Evolutionary conservation across 352 stramenopile species (phyloP), one percentile per base, ranked within the genome.

Genomic region (Phytophthora uliginosa): DNA sequence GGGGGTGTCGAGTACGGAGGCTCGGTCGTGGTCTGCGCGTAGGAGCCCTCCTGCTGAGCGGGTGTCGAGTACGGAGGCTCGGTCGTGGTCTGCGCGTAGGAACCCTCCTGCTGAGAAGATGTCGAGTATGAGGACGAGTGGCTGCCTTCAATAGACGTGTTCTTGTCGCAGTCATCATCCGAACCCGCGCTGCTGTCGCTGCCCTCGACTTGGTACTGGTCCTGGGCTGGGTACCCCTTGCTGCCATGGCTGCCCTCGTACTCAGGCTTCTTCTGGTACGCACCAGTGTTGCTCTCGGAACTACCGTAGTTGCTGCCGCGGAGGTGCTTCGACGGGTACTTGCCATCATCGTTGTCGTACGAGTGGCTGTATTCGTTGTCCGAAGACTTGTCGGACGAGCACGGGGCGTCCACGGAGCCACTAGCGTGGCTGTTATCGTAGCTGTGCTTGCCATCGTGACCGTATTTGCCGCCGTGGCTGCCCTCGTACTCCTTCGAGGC

Each of bases 301-400:
- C 24, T 31, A 22, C 33, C 26, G 59, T 73, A 73, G 52, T 33
- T 63, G 47, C 66, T 77, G 38, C 70, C 70, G 1, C 70, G 70
- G 17, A 77, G 53, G 36, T 59, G 20, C 47, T 69, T 73, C 15
- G 63, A 66, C 51, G 69, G 57, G 64, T 73, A 66, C 22, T 71
- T 58, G 47, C 20, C 36, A 10, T 51, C 34, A 1, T 63, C 42
- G 40, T 65, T 34, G 40, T 53, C 60, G 45, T 60, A 24, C 51
- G 38, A 17, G 61, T 52, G 22, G 33, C 22, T 7, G 52, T 69
- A 63, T 22, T 66, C 31, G 13, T 22, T 42, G 12, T 63, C 24
- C 20, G 38, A 68, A 33, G 64, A 59, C 20, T 64, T 64, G 7
- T 54, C 64, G 24, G 64, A 73, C 26, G 58, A 68, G 38, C 50